Percentiles rank a stretch among this genome's conserved stretches.
These are phyloP conservation scores for Penium margaritaceum DNA, from an alignment of 139 green algal genomes.

Conservation along the genomic window DNA sequence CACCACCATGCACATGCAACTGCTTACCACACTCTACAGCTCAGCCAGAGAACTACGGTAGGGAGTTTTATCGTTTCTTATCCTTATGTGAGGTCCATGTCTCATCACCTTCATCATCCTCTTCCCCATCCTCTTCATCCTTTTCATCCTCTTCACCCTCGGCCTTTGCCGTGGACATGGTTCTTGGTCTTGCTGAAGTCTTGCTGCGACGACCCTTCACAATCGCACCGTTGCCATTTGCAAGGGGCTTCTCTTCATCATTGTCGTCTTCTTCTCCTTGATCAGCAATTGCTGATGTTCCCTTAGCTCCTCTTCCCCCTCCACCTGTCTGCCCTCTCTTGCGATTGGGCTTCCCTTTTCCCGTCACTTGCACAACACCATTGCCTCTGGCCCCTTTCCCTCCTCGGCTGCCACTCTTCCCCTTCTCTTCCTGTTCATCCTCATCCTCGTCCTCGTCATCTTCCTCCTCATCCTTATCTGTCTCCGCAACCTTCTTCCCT, in stretches of 20 bases:
- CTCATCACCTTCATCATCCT: too few relatives aligned
- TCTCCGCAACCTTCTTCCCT: not conserved
- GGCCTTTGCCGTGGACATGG: too few relatives aligned
- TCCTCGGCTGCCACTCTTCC: not conserved
- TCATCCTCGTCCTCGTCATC: not conserved
- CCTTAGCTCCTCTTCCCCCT: not conserved
- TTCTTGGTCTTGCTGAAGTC: too few relatives aligned
- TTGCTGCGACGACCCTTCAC: too few relatives aligned
- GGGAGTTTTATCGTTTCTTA: too few relatives aligned
- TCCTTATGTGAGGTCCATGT: too few relatives aligned
- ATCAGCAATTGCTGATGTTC: slow-evolving; percentile 7
- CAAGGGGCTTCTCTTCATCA: not conserved
- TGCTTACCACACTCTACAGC: too few relatives aligned
- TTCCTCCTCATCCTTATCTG: not conserved
- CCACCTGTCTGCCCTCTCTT: not conserved
- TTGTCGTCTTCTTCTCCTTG: not conserved
- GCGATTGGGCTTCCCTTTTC: not conserved
- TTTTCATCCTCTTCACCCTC: too few relatives aligned
- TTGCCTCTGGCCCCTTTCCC: not conserved
- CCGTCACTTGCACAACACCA: not conserved
- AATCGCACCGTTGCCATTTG: too few relatives aligned
- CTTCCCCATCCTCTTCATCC: too few relatives aligned
- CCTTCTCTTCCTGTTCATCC: slow-evolving; percentile 4
- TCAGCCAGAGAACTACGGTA: too few relatives aligned
- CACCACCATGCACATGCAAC: too few relatives aligned